A percentile compares a stretch with the other conserved stretches of the same genome.
Evolutionary conservation across 2,329 filamentous ascomycete species (phyloP).

Genomic region (Talaromyces sp.): DNA sequence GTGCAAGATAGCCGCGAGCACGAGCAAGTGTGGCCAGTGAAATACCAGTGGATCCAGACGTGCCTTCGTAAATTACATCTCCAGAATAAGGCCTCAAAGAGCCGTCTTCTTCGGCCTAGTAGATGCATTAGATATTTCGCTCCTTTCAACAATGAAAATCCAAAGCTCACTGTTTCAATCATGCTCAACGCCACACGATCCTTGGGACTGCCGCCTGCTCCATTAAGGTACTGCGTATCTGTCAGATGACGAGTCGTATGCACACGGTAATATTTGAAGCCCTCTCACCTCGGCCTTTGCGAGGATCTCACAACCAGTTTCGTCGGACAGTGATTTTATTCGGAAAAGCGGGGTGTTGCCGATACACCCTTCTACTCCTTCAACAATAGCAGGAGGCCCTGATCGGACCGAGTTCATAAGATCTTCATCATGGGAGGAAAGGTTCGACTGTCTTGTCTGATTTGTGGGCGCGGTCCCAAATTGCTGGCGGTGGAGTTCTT

Average conservation of each 20-base stretch:
- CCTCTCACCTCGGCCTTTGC: constrained; percentile 76
- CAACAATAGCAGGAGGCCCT: constrained; percentile 51
- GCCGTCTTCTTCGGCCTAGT: constrained; percentile 69
- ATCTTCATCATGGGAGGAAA: constrained; percentile 53
- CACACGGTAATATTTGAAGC: not conserved
- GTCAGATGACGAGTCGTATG: constrained; percentile 12
- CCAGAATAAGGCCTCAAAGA: constrained; percentile 73
- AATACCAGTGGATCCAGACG: constrained; percentile 92
- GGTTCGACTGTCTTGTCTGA: constrained; percentile 21
- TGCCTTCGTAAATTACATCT: constrained; percentile 96
- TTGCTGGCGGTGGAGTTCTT: constrained; percentile 57
- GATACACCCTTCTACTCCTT: constrained; percentile 87
- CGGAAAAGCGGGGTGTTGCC: constrained; percentile 87
- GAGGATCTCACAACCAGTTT: constrained; percentile 82
- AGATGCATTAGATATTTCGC: not conserved
- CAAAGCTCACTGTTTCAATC: constrained; percentile 56
- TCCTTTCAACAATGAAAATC: not conserved
- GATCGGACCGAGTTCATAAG: constrained; percentile 19
- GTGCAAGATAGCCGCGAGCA: constrained; percentile 81
- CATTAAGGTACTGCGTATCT: constrained; percentile 71
- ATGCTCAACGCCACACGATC: constrained; percentile 90
- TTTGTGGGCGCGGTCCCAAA: constrained; percentile 54
- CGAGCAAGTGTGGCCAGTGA: constrained; percentile 85
- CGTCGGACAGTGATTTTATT: constrained; percentile 78
- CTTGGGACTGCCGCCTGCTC: constrained; percentile 88